A percentile compares a stretch with the other conserved stretches of the same genome.
phyloP scores from a whole-genome alignment of 75 land plant genomes.

The Selaginella moellendorffii region DNA sequence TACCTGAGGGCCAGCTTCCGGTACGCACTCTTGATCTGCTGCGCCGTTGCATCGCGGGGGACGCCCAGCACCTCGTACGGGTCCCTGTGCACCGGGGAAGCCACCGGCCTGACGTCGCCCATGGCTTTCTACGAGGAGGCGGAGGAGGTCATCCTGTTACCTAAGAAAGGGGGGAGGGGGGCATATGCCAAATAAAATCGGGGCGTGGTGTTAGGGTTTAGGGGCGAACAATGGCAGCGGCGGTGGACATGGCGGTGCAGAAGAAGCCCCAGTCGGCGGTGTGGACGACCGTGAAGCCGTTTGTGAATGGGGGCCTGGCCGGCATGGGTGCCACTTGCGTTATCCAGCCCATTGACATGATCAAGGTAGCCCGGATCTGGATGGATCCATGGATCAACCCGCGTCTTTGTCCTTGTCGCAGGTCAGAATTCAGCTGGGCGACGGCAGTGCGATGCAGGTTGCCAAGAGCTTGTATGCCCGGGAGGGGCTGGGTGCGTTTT shows the following conservation, averaged over 20 bases:
- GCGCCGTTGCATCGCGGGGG: constrained; percentile 52
- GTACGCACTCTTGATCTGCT: constrained; percentile 70
- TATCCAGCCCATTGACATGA: constrained; percentile 87
- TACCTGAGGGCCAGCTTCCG: constrained; percentile 78
- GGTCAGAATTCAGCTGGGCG: constrained; percentile 85
- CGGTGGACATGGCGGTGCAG: too few species aligned
- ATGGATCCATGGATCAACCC: too few species aligned
- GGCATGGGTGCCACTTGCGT: constrained; percentile 95
- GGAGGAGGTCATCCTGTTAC: too few species aligned
- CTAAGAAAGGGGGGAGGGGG: too few species aligned
- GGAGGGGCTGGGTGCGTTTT: constrained; percentile 71
- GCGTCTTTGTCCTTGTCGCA: too few species aligned
- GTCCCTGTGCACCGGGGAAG: constrained; percentile 19
- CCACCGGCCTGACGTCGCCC: background rate
- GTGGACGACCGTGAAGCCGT: constrained; percentile 72
- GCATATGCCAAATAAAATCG: too few species aligned
- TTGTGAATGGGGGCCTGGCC: constrained; percentile 66
- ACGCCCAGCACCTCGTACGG: constrained; percentile 66
- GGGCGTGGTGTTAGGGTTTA: too few species aligned
- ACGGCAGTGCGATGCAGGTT: constrained; percentile 54
- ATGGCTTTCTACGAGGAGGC: too few species aligned
- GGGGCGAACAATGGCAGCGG: background rate
- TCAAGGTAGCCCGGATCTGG: too few species aligned
- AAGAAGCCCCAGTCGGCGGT: constrained; percentile 34
- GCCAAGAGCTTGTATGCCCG: constrained; percentile 47